These are phyloP conservation scores for Rauvolfia tetraphylla DNA, from an alignment of 257 asterid species.

Conservation along the genomic window DNA sequence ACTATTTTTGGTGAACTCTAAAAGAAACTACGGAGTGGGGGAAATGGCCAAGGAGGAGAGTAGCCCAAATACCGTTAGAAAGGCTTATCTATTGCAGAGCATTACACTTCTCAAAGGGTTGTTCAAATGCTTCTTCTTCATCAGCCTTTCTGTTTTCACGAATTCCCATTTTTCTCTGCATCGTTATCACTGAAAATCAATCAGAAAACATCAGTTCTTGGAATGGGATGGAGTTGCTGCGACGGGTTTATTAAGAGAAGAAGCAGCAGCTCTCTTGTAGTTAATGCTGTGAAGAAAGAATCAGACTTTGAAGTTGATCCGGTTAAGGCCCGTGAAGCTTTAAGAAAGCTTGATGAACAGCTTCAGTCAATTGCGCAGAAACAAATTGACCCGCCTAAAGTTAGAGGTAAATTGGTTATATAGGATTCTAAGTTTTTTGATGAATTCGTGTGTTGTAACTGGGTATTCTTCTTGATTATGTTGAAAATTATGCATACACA, in stretches of 20 bases:
- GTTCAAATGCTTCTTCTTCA: slow-evolving; percentile 1
- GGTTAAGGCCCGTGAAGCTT: slow-evolving; percentile 77
- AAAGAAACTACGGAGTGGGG: too few relatives aligned
- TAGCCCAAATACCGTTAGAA: not conserved
- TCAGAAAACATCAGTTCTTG: not conserved
- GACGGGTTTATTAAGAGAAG: slow-evolving; percentile 1
- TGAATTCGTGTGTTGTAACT: not conserved
- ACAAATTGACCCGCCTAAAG: slow-evolving; percentile 35
- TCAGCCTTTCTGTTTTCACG: not conserved
- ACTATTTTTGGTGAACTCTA: too few relatives aligned
- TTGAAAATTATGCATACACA: not conserved
- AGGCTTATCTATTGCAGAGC: not conserved
- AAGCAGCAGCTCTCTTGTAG: slow-evolving; percentile 5
- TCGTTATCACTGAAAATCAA: not conserved
- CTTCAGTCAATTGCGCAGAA: slow-evolving; percentile 53
- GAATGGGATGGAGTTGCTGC: slow-evolving; percentile 5
- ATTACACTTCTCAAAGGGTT: not conserved
- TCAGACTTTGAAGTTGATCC: slow-evolving; percentile 64
- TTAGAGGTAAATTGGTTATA: slow-evolving; percentile 39
- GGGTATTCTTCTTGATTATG: not conserved
- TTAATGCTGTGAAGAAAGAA: slow-evolving; percentile 42
- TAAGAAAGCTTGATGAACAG: slow-evolving; percentile 73
- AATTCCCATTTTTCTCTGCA: not conserved
- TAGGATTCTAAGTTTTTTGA: not conserved
- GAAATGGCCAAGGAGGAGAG: too few relatives aligned